Conservation (phyloP, 345 rosid genomes). For the Laguncularia racemosa region DNA sequence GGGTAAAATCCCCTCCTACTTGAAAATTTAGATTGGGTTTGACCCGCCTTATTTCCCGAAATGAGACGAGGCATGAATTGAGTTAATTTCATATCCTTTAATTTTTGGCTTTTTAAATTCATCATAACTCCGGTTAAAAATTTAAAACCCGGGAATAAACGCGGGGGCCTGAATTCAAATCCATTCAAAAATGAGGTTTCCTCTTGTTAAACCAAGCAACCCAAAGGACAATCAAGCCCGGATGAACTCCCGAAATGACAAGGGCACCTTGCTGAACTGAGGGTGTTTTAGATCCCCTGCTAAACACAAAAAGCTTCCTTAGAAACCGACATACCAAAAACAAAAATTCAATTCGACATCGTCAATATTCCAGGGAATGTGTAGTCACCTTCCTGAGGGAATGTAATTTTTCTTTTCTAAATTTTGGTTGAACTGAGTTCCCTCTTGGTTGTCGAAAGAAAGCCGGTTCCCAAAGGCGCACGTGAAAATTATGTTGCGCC, state of each 20-base stretch:
- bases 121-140: not conserved
- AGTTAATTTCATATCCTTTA: not conserved
- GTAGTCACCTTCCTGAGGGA: constrained; percentile 21
- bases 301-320: constrained; percentile 7
- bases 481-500: constrained; percentile 29
- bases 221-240: constrained; percentile 36
- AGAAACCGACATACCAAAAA: not conserved
- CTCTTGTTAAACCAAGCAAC: constrained; percentile 10
- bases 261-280: constrained; percentile 18
- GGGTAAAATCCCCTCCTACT: constrained; percentile 3
- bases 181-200: constrained; percentile 1
- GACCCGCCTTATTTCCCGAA: constrained; percentile 14
- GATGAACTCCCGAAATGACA: constrained; percentile 37
- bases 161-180: no score
- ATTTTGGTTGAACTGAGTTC: constrained; percentile 2
- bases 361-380: not conserved
- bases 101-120: not conserved
- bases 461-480: constrained; percentile 30
- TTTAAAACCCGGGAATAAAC: not conserved
- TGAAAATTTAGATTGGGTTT: constrained; percentile 16
- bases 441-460: constrained; percentile 21
- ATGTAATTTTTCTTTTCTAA: constrained; percentile 13
- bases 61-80: not conserved
- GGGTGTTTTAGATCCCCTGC: constrained; percentile 37
- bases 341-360: not conserved